Conservation (phyloP, 139 green algal genomes). For the Haematococcus lacustris region DNA sequence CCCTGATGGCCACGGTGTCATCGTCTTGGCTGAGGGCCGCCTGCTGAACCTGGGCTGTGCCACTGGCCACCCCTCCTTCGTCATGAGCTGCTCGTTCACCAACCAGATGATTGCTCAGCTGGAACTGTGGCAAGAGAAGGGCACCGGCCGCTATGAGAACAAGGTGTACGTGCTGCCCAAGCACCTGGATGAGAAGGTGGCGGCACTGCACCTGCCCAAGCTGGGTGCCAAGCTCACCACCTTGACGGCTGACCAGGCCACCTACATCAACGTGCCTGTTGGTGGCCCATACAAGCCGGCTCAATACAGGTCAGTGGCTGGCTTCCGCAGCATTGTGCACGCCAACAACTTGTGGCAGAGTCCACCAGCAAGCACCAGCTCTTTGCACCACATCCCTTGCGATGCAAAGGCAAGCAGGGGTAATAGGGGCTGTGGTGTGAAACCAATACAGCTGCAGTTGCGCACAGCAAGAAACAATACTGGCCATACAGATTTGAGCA, state of each 20-base stretch:
- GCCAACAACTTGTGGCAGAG: too few species aligned
- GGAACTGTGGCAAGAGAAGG: constrained; percentile 97
- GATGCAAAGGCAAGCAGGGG: too few species aligned
- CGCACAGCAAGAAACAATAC: too few species aligned
- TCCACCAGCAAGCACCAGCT: too few species aligned
- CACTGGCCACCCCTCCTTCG: constrained; percentile 97
- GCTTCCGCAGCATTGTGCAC: too few species aligned
- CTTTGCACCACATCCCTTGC: too few species aligned
- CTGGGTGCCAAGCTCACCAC: constrained; percentile 93
- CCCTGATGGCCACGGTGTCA: constrained; percentile 95
- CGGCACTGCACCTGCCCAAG: constrained; percentile 91
- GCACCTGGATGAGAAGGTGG: constrained; percentile 99
- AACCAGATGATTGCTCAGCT: constrained; percentile 99
- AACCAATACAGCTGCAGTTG: too few species aligned
- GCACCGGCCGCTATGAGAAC: constrained; percentile 92
- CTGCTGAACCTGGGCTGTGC: constrained; percentile 99
- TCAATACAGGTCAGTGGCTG: constrained; percentile 83
- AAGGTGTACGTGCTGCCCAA: constrained; percentile 99
- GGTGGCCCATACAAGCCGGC: constrained; percentile 95
- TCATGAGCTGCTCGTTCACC: constrained; percentile 99
- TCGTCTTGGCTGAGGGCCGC: constrained; percentile 97
- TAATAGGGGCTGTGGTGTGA: too few species aligned
- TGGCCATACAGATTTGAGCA: too few species aligned
- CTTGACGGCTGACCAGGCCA: constrained; percentile 81
- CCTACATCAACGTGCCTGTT: constrained; percentile 94